Base-by-base conservation (phyloP, 345 rosid species). In the Theobroma cacao region DNA sequence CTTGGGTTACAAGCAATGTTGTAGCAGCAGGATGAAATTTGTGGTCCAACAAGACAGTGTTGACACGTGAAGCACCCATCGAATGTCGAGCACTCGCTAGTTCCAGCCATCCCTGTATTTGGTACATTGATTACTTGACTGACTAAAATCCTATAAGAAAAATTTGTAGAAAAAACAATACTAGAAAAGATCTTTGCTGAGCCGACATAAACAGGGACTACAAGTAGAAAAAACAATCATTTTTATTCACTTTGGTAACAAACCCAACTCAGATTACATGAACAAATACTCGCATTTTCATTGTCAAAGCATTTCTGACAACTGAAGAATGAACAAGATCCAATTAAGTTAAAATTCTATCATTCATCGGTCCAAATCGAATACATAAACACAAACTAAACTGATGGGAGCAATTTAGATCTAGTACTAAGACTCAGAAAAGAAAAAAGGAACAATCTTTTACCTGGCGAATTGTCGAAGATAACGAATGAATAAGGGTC, bases 41-140 rank as follows among this genome's bases (percentile, higher is more conserved):
- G 75, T 89, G 95, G 79, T 96, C 97, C 78, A 94, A 88, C 48
- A 92, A 84, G 80, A 89, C 89, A 66, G 89, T 75, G 75, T 85
- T 96, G 79, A 96, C 53, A n/a, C 99, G 93, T 8, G 86, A 92
- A 58, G 91, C 78, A 52, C 99, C 99, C 99, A 96, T 92, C 3
- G 98, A 90, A 76, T 94, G 97, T 38, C 97, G 82, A 48, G 98
- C 97, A 84, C 97, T 86, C 6, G 98, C 95, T 72, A 96, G 73
- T 71, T 96, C 95, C 72, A 96, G 77, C 99, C 99, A 96, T 69
- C 98, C 99, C 98, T 96, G 73, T 62, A 75, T 40, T 28, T 3
- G 11, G 34, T 34, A 38, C 36, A 72, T 18, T 14, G 24, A 33
- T 5, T 24, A 43, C 22, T 61, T 75, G n/a, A 41, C 12, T 62